Evolutionary conservation across 2,329 filamentous ascomycete species (phyloP).

Genomic region (Aureobasidium musti): DNA sequence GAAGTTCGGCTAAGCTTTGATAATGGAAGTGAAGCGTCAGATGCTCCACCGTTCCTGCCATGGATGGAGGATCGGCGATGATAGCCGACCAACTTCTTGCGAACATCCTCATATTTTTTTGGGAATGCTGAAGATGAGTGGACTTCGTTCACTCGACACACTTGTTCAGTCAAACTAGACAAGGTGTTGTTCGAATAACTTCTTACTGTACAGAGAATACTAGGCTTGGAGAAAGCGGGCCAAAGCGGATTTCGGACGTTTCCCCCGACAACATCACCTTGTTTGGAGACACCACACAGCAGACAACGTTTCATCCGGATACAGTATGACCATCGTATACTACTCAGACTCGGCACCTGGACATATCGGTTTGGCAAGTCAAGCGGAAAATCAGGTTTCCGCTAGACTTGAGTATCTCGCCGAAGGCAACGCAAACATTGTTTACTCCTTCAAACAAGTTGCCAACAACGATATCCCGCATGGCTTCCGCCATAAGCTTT

Average conservation of each 20-base stretch:
- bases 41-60: not conserved
- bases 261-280: not conserved
- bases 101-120: too few relatives aligned
- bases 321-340: not conserved
- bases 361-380: not conserved
- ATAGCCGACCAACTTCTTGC: not conserved
- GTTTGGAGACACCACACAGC: not conserved
- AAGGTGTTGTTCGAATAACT: not conserved
- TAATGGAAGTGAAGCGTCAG: not conserved
- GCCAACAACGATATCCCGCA: conserved; percentile 28
- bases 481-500: conserved; percentile 35
- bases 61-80: not conserved
- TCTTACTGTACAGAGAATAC: not conserved
- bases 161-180: not conserved
- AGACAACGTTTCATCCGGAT: not conserved
- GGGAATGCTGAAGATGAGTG: too few relatives aligned
- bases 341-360: not conserved
- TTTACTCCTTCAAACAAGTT: conserved; percentile 37
- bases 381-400: not conserved
- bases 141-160: too few relatives aligned
- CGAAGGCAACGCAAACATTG: conserved; percentile 44
- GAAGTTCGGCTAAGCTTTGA: conserved; percentile 1
- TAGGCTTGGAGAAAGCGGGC: not conserved
- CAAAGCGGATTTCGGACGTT: not conserved
- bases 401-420: conserved; percentile 39